Evolutionary conservation across 768 basidiomycete genomes (phyloP), one percentile per base, ranked within the genome.

Genomic region (Suillus clintonianus): DNA sequence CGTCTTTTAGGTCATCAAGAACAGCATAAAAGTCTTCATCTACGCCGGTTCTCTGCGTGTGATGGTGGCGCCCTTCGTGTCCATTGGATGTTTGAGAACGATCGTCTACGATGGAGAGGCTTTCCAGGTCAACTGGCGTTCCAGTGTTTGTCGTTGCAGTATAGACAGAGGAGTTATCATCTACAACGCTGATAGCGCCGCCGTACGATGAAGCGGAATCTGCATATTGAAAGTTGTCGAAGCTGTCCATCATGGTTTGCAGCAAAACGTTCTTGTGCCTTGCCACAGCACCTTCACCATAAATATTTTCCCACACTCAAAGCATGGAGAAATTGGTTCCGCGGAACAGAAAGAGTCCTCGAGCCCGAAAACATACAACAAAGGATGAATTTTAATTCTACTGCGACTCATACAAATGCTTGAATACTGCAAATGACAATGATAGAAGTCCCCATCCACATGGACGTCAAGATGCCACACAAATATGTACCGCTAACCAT

Each of bases 11-110:
- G 73, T 96, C 95, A 64, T 96, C 95, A 43, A 97, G 79, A 51
- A 94, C 91, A 8, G 86, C 90, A 74, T 96, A 93, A 67, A 95
- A 94, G 71, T 97, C 95, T 60, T 95, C 94, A 63, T 94, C 91
- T 54, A 89, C 74, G 37, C 68, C 69, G 9, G 76, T 73, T 32
- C 72, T 75, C 53, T 69, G 60, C 36, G 72, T 70, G 6, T 77
- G 65, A 59, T 77, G 72, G 62, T 70, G 74, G 37, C 67, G 65
- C 2, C 48, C 48, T 43, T 74, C 72, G 66, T 78, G 79, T 36
- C 80, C 82, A 39, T 76, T 74, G 22, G 78, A 73, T 51, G 78
- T 76, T 53, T 79, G 72, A 61, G 83, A 83, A 65, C 84, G 77
- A 74, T 82, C 88, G 73, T 91, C 89, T n/a, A 82, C 80, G 60